These are phyloP conservation scores for Calonectria hawksworthii DNA, from an alignment of 2,329 filamentous ascomycete genomes.

Conservation along the genomic window DNA sequence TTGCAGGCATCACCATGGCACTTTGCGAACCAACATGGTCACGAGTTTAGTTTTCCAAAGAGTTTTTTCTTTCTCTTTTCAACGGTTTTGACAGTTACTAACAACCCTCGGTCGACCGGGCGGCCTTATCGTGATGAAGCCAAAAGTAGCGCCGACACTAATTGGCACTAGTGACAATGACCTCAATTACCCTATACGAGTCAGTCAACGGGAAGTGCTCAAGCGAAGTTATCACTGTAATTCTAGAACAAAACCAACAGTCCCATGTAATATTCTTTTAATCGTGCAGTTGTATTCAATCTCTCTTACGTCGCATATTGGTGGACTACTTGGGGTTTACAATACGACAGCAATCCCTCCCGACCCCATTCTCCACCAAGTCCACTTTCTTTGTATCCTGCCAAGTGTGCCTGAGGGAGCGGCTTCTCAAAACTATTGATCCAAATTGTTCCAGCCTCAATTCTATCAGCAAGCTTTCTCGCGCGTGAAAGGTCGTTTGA, in stretches of 20 bases:
- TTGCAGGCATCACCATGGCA: background rate
- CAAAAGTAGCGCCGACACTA: background rate
- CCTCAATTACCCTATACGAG: background rate
- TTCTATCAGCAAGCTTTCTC: background rate
- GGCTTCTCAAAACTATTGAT: slow-evolving; percentile 8
- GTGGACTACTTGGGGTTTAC: background rate
- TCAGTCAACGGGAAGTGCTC: background rate
- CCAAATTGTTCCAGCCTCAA: background rate
- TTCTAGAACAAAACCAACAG: background rate
- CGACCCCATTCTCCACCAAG: background rate
- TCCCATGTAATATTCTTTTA: background rate
- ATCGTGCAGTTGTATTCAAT: background rate
- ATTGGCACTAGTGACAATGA: background rate
- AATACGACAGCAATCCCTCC: background rate
- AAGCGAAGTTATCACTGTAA: background rate
- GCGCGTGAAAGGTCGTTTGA: background rate
- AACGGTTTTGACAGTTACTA: background rate
- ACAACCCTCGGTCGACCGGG: background rate
- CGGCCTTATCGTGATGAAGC: background rate
- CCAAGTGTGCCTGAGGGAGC: background rate
- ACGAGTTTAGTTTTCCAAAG: background rate
- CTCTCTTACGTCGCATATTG: background rate
- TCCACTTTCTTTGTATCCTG: background rate
- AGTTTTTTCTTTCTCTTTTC: background rate
- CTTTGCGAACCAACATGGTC: background rate